Evolutionary conservation across 345 rosid species (phyloP).

Genomic region (Lagerstroemia speciosa): DNA sequence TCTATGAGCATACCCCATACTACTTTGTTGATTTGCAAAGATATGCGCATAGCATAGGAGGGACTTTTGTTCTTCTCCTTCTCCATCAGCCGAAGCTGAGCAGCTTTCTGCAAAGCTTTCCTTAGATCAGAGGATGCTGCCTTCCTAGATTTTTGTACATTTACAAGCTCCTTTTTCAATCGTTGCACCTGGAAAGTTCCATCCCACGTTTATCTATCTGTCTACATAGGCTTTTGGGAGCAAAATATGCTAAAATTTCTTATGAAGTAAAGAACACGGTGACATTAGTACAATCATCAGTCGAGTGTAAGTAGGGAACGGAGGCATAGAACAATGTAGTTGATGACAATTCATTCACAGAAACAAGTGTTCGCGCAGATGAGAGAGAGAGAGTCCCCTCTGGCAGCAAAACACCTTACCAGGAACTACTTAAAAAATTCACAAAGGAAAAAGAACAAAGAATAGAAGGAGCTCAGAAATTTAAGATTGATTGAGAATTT

Average conservation of each 20-base stretch:
- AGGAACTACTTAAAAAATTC: background rate
- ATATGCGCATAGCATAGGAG: slow-evolving; percentile 95
- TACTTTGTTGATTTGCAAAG: slow-evolving; percentile 77
- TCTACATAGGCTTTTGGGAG: background rate
- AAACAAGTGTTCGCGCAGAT: no score
- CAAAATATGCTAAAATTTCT: background rate
- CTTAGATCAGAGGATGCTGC: slow-evolving; percentile 72
- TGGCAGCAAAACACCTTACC: background rate
- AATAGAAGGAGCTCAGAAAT: background rate
- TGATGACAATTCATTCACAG: no score
- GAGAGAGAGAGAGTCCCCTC: background rate
- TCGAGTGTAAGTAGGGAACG: no score
- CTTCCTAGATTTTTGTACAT: slow-evolving; percentile 69
- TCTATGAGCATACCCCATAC: slow-evolving; percentile 98
- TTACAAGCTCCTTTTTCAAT: slow-evolving; percentile 63
- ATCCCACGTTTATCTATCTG: background rate
- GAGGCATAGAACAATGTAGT: no score
- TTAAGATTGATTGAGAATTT: background rate
- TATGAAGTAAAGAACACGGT: background rate
- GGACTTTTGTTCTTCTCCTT: slow-evolving; percentile 98
- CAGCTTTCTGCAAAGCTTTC: slow-evolving; percentile 79
- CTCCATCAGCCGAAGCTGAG: slow-evolving; percentile 81
- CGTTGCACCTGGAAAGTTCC: slow-evolving; percentile 58
- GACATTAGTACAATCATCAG: background rate
- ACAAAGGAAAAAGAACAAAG: background rate